Conservation (phyloP, 2,329 filamentous ascomycete genomes). For the Fusarium albidum region DNA sequence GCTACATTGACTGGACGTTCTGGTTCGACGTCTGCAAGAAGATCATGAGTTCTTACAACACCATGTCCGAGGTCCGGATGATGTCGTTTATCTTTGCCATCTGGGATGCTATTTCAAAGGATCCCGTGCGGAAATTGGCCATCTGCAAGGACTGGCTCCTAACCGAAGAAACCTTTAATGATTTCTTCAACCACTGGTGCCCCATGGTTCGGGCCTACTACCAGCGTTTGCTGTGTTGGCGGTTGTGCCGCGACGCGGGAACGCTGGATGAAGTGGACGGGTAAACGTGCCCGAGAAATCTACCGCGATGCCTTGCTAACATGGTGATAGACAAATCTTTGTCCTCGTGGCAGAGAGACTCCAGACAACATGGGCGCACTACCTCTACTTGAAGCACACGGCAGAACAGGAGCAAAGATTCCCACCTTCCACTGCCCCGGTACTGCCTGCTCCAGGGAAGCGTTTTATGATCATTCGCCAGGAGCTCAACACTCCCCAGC, state of each 20-base stretch:
- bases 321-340: slow-evolving; percentile 69
- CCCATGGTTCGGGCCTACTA: slow-evolving; percentile 95
- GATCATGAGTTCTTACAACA: slow-evolving; percentile 85
- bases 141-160: slow-evolving; percentile 81
- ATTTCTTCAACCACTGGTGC: slow-evolving; percentile 92
- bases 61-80: slow-evolving; percentile 86
- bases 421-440: slow-evolving; percentile 80
- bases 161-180: slow-evolving; percentile 76
- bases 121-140: slow-evolving; percentile 71
- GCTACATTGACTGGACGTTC: slow-evolving; percentile 79
- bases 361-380: slow-evolving; percentile 79
- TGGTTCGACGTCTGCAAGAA: slow-evolving; percentile 83
- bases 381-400: slow-evolving; percentile 75
- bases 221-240: slow-evolving; percentile 90
- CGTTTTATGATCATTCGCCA: slow-evolving; percentile 89
- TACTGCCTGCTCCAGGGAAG: slow-evolving; percentile 83
- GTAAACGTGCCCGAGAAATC: slow-evolving; percentile 58
- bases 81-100: slow-evolving; percentile 82
- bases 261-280: slow-evolving; percentile 69
- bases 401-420: slow-evolving; percentile 64
- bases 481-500: slow-evolving; percentile 63
- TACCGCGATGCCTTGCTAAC: slow-evolving; percentile 37
- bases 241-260: slow-evolving; percentile 79
- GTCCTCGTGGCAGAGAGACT: slow-evolving; percentile 72
- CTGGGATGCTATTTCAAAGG: slow-evolving; percentile 76